Percentiles rank a stretch among this genome's conserved stretches.
phyloP scores from a whole-genome alignment of 2,329 filamentous ascomycete species.

The Truncatella angustata region DNA sequence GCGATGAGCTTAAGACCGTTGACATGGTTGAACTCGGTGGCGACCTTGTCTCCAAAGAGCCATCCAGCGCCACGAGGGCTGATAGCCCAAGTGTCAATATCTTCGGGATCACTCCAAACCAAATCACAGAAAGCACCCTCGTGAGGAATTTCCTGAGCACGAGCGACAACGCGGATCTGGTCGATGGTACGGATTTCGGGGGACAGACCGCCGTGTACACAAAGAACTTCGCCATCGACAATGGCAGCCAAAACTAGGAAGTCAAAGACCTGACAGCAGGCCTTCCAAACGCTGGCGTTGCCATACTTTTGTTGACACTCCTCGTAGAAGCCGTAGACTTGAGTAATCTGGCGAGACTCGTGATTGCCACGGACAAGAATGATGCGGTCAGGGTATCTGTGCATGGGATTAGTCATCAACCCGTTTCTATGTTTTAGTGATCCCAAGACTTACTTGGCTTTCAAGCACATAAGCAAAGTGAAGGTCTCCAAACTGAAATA shows the following conservation, averaged over 20 bases:
- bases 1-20: constrained; percentile 95
- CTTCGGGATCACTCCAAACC: constrained; percentile 97
- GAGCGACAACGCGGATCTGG: constrained; percentile 97
- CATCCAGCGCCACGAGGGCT: constrained; percentile 96
- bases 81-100: constrained; percentile 93
- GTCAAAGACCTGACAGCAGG: constrained; percentile 99
- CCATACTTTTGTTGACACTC: constrained; percentile 98
- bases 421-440: no score
- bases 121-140: constrained; percentile 98
- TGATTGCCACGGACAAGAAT: constrained; percentile 97
- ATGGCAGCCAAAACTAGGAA: constrained; percentile 95
- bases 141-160: constrained; percentile 96
- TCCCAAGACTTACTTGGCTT: constrained; percentile 61
- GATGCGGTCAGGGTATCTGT: constrained; percentile 91
- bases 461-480: constrained; percentile 92
- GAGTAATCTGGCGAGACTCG: constrained; percentile 94
- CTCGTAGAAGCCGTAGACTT: constrained; percentile 98
- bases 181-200: constrained; percentile 96
- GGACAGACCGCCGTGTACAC: constrained; percentile 88
- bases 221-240: constrained; percentile 97
- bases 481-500: constrained; percentile 99
- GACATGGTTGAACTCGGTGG: constrained; percentile 95
- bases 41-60: constrained; percentile 95
- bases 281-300: constrained; percentile 99
- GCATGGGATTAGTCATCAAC: no score